Evolutionary conservation across 2,329 filamentous ascomycete genomes (phyloP), one percentile per base, ranked within the genome.

Genomic region (Pseudogymnoascus sp.): DNA sequence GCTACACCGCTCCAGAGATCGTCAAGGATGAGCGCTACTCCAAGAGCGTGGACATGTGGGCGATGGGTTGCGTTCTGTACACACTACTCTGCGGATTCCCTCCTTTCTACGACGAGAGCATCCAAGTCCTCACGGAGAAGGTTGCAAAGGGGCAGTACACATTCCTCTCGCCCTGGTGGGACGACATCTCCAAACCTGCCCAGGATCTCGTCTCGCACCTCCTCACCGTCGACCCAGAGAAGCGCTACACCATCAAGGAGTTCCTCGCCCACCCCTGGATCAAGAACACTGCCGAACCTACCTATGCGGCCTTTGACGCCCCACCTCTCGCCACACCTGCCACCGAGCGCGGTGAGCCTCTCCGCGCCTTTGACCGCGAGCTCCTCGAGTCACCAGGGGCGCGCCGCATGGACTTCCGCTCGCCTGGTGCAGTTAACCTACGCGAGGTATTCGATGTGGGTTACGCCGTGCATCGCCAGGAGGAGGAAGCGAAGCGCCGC

Each of bases 41-140:
- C 38, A 99, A 97, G 81, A 96, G 91, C 61, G 95, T 99, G 53
- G 95, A 99, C 73, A 99, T 99, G 95, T 99, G 95, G 95, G 95
- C 95, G 3, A 78, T 99, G 34, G 95, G 95, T 12, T 99, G 95
- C 74, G 95, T 99, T 10, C 81, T 99, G 4, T 99, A 99, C 79
- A 99, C 95, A 0, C 81, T 99, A 1, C 88, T 99, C 14, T 99
- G 95, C 71, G 95, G 95, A 12, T 99, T 99, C 79, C 95, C 95
- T 8, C 95, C 95, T 2, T 99, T 99, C 77, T 96, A 99, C 75
- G 95, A 99, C 70, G 95, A 99, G 78, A 96, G 91, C 72, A 97
- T 99, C 69, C 92, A 96, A 73, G 89, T 96, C 0, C 84, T 99
- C 65, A 97, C 95, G 1, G 93, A 99, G 74, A 99, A 99, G 81